These are phyloP conservation scores for Striga asiatica DNA, from an alignment of 257 asterid species.

Conservation along the genomic window DNA sequence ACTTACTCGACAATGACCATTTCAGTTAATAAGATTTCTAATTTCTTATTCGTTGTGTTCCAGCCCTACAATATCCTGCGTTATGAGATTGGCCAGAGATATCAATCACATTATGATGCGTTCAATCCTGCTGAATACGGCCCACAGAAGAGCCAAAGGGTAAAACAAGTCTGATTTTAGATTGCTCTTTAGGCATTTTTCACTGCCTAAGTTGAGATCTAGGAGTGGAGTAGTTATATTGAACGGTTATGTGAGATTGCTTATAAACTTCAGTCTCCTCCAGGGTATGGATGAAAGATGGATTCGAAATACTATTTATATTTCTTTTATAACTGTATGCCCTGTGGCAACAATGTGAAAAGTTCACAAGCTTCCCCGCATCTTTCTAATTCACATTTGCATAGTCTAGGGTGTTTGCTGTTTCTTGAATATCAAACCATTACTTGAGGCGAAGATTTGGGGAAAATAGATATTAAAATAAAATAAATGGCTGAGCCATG, in stretches of 20 bases:
- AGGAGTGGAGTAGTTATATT: not conserved
- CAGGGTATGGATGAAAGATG: not conserved
- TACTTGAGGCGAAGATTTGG: not conserved
- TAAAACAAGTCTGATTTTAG: constrained; percentile 19
- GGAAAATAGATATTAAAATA: no score
- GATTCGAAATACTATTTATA: not conserved
- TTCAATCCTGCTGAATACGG: constrained; percentile 88
- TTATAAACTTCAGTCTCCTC: not conserved
- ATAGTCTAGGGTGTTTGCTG: not conserved
- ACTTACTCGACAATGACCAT: constrained; percentile 7
- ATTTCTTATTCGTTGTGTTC: constrained; percentile 21
- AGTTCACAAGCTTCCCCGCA: no score
- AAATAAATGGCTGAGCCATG: no score
- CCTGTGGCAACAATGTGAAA: no score
- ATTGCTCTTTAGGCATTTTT: constrained; percentile 9
- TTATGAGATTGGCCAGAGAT: constrained; percentile 83
- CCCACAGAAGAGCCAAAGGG: constrained; percentile 94
- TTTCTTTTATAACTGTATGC: not conserved
- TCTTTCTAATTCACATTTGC: no score
- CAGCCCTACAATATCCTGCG: constrained; percentile 89
- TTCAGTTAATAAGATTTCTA: constrained; percentile 12
- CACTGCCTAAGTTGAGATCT: not conserved
- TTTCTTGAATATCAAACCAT: not conserved
- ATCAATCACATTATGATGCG: constrained; percentile 84
- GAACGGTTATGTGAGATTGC: not conserved